Evolutionary conservation across 1,139 yeast species (phyloP).

Genomic region (Candida pseudoviswanathii): DNA sequence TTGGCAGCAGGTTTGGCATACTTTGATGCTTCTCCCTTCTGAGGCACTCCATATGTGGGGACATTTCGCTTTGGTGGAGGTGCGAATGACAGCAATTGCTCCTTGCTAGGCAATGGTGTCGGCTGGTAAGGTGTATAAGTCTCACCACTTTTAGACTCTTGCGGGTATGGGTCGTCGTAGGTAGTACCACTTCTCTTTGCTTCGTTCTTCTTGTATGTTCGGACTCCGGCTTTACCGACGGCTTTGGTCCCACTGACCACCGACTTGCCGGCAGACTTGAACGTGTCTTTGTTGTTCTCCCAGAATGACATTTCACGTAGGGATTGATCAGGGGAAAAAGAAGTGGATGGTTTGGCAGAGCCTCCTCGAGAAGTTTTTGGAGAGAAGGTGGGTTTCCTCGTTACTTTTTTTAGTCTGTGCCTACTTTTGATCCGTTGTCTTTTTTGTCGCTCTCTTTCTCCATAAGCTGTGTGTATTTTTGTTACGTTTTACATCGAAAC

Average conservation of each 20-base stretch:
- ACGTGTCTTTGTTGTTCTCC: constrained; percentile 26
- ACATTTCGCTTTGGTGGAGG: constrained; percentile 44
- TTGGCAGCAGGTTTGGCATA: constrained; percentile 8
- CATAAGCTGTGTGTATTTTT: not conserved
- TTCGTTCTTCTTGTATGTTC: constrained; percentile 47
- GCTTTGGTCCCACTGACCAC: constrained; percentile 53
- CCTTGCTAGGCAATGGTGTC: constrained; percentile 21
- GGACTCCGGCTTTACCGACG: constrained; percentile 50
- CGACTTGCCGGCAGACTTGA: constrained; percentile 50
- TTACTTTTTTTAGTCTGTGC: too few relatives aligned
- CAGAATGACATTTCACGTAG: not conserved
- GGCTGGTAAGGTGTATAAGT: constrained; percentile 6
- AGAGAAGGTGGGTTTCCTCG: too few relatives aligned
- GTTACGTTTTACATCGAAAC: not conserved
- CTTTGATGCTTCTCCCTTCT: constrained; percentile 14
- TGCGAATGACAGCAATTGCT: constrained; percentile 31
- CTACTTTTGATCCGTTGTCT: not conserved
- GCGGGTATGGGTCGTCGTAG: constrained; percentile 14
- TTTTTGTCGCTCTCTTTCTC: not conserved
- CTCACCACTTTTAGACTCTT: constrained; percentile 4
- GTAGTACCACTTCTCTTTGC: constrained; percentile 26
- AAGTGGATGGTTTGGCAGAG: not conserved
- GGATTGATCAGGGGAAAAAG: too few relatives aligned
- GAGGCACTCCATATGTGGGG: constrained; percentile 18
- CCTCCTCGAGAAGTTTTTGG: too few relatives aligned